phyloP scores from a whole-genome alignment of 257 asterid species.

The Nicotiana undulata region DNA sequence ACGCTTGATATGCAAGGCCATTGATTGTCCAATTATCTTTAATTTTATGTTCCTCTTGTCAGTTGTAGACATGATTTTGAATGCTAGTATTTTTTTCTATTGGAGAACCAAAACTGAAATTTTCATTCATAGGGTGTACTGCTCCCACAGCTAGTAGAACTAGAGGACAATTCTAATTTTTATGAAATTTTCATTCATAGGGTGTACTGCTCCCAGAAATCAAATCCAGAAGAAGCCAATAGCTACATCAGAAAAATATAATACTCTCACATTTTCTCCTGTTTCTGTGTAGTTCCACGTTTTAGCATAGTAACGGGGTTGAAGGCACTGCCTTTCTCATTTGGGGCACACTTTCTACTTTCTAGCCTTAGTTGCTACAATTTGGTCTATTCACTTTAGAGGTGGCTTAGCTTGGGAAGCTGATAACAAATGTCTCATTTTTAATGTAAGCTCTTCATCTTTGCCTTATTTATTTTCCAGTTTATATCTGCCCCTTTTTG shows the following conservation, averaged over 20 bases:
- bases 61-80: background rate
- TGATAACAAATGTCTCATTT: slow-evolving; percentile 69
- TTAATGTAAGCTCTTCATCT: slow-evolving; percentile 42
- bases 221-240: background rate
- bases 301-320: slow-evolving; percentile 21
- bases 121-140: background rate
- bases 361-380: slow-evolving; percentile 46
- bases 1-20: slow-evolving; percentile 94
- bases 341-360: slow-evolving; percentile 58
- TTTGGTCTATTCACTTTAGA: slow-evolving; percentile 72
- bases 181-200: too few relatives aligned
- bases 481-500: background rate
- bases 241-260: background rate
- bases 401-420: slow-evolving; percentile 96
- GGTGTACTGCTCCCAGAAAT: too few relatives aligned
- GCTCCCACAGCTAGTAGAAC: background rate
- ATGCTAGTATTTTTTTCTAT: background rate
- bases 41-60: background rate
- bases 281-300: background rate
- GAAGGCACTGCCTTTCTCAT: slow-evolving; percentile 57
- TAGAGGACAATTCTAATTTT: background rate
- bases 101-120: background rate
- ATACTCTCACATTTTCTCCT: background rate
- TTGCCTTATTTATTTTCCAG: background rate
- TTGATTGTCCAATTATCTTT: background rate